Evolutionary conservation across 2,329 filamentous ascomycete species (phyloP).

Genomic region (Phyllosticta citriasiana): DNA sequence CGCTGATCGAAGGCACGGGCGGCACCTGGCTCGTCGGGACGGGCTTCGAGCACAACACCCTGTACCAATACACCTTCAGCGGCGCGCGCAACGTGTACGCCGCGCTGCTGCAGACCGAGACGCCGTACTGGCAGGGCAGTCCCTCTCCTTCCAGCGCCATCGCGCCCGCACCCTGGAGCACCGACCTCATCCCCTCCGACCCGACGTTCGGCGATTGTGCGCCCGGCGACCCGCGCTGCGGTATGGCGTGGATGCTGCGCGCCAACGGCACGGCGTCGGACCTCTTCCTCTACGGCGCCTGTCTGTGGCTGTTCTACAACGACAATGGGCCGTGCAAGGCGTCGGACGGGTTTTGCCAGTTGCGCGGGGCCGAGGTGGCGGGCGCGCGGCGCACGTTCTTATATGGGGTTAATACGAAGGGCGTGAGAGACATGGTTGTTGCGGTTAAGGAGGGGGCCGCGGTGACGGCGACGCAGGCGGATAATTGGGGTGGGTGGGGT

Average conservation of each 20-base stretch:
- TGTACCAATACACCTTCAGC: slow-evolving; percentile 45
- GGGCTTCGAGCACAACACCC: slow-evolving; percentile 42
- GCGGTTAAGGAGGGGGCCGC: background rate
- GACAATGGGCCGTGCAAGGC: background rate
- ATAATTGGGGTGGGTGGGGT: slow-evolving; percentile 5
- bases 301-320: slow-evolving; percentile 9
- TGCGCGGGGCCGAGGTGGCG: background rate
- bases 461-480: background rate
- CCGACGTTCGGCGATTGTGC: slow-evolving; percentile 19
- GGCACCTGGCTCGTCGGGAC: slow-evolving; percentile 47
- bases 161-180: slow-evolving; percentile 33
- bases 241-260: slow-evolving; percentile 10
- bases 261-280: background rate
- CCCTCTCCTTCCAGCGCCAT: slow-evolving; percentile 16
- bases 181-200: slow-evolving; percentile 22
- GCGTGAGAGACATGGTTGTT: background rate
- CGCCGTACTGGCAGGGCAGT: slow-evolving; percentile 37
- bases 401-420: slow-evolving; percentile 6
- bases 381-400: background rate
- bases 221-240: slow-evolving; percentile 11
- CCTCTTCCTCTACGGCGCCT: slow-evolving; percentile 4
- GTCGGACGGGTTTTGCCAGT: background rate
- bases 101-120: slow-evolving; percentile 45
- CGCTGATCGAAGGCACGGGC: slow-evolving; percentile 37
- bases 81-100: slow-evolving; percentile 42